These are phyloP conservation scores for Podosphaera fusca DNA, from an alignment of 2,329 filamentous ascomycete genomes.

Conservation along the genomic window DNA sequence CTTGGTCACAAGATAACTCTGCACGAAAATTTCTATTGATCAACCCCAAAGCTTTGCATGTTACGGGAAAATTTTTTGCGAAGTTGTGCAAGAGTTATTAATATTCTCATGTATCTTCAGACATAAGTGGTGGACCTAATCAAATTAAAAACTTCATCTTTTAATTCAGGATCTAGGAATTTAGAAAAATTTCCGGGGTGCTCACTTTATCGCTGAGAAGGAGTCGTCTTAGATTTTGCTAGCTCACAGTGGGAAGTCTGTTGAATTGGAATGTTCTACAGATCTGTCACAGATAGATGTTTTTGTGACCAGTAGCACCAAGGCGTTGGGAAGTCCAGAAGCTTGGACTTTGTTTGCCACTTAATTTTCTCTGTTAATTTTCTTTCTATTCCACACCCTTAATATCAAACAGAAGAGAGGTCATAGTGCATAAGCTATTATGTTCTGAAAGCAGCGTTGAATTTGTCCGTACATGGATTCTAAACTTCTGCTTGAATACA, in stretches of 20 bases:
- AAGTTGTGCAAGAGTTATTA: too few relatives aligned
- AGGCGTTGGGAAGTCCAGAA: background rate
- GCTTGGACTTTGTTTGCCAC: background rate
- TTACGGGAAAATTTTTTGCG: too few relatives aligned
- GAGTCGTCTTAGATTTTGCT: background rate
- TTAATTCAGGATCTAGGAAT: background rate
- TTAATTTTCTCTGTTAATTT: background rate
- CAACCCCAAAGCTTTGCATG: too few relatives aligned
- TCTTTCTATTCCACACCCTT: background rate
- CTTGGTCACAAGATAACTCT: too few relatives aligned
- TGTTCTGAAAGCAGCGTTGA: too few relatives aligned
- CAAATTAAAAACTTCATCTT: background rate
- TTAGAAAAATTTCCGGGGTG: background rate
- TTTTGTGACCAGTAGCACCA: background rate
- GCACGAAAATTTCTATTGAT: too few relatives aligned
- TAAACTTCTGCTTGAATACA: background rate
- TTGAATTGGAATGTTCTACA: background rate
- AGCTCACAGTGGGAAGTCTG: background rate
- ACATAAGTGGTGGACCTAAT: background rate
- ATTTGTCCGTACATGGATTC: background rate
- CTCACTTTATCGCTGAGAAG: background rate
- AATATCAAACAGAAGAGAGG: background rate
- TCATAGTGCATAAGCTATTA: too few relatives aligned
- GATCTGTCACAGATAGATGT: background rate
- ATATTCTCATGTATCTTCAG: background rate